A percentile compares a stretch with the other conserved stretches of the same genome.
Conservation (phyloP, 192 early-diverging fungal species). For the Backusella mclennaniae region DNA sequence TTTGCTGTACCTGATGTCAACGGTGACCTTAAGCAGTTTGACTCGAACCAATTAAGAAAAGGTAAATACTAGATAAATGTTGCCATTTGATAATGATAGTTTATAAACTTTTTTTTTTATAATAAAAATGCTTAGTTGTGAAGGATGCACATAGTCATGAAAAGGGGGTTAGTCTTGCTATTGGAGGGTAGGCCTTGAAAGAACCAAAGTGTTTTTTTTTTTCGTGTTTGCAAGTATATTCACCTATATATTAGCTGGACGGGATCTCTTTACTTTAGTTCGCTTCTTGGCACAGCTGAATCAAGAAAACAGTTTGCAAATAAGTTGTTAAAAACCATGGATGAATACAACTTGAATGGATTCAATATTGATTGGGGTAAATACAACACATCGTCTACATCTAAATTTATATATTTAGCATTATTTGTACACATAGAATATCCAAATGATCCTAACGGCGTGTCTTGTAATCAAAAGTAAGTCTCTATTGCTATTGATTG, state of each 20-base stretch:
- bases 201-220: neutral
- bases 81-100: neutral
- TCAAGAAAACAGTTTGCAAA: conserved; percentile 36
- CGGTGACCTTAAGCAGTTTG: conserved; percentile 22
- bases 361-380: conserved; percentile 66
- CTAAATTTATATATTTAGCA: conserved; percentile 2
- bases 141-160: conserved; percentile 23
- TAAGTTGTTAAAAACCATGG: conserved; percentile 40
- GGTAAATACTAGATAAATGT: neutral
- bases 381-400: conserved; percentile 33
- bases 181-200: conserved; percentile 29
- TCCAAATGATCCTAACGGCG: conserved; percentile 32
- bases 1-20: conserved; percentile 43
- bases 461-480: conserved; percentile 35
- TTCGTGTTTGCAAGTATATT: neutral
- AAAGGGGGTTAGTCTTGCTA: conserved; percentile 27
- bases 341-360: conserved; percentile 51
- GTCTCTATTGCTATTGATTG: neutral
- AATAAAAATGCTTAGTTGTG: conserved; percentile 8
- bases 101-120: neutral
- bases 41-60: conserved; percentile 6
- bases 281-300: conserved; percentile 8
- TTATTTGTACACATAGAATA: conserved; percentile 19
- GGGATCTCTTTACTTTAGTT: conserved; percentile 32
- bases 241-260: conserved; percentile 28